Evolutionary conservation across 2,329 filamentous ascomycete genomes (phyloP).

Genomic region (Fusarium nodosum): DNA sequence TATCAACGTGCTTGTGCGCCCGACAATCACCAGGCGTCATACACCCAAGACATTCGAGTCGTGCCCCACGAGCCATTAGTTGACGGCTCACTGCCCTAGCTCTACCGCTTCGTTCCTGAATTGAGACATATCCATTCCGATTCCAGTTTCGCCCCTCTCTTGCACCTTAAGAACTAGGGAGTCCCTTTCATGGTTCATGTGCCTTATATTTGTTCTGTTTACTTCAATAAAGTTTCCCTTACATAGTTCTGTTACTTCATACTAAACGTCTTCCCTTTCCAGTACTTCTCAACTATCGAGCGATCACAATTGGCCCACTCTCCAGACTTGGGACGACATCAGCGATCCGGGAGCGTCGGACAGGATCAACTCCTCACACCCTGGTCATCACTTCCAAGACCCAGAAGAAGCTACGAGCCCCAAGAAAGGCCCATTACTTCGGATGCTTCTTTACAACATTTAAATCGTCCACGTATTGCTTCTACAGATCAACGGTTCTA

Average conservation of each 20-base stretch:
- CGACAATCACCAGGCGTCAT: slow-evolving; percentile 42
- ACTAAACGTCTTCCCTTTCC: slow-evolving; percentile 39
- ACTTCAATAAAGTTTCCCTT: slow-evolving; percentile 13
- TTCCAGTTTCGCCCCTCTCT: slow-evolving; percentile 47
- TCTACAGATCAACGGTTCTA: slow-evolving; percentile 76
- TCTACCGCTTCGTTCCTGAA: slow-evolving; percentile 54
- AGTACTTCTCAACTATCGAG: slow-evolving; percentile 82
- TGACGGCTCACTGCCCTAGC: slow-evolving; percentile 42
- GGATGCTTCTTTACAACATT: slow-evolving; percentile 28
- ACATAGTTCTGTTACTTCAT: slow-evolving; percentile 20
- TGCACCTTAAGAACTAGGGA: slow-evolving; percentile 46
- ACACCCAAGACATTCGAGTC: slow-evolving; percentile 43
- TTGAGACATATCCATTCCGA: slow-evolving; percentile 57
- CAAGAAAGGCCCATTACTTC: slow-evolving; percentile 40
- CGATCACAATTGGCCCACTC: slow-evolving; percentile 74
- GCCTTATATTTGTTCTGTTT: slow-evolving; percentile 22
- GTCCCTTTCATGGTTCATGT: slow-evolving; percentile 37
- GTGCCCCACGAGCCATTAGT: slow-evolving; percentile 43
- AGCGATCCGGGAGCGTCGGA: slow-evolving; percentile 38
- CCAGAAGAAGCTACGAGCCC: slow-evolving; percentile 33
- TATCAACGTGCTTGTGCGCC: slow-evolving; percentile 40
- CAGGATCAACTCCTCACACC: slow-evolving; percentile 34
- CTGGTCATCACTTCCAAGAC: slow-evolving; percentile 29
- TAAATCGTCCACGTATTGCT: slow-evolving; percentile 54
- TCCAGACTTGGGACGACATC: slow-evolving; percentile 38